A percentile compares a stretch with the other conserved stretches of the same genome.
These are phyloP conservation scores for Dentipellis sp. DNA, from an alignment of 768 basidiomycete genomes.

Conservation along the genomic window DNA sequence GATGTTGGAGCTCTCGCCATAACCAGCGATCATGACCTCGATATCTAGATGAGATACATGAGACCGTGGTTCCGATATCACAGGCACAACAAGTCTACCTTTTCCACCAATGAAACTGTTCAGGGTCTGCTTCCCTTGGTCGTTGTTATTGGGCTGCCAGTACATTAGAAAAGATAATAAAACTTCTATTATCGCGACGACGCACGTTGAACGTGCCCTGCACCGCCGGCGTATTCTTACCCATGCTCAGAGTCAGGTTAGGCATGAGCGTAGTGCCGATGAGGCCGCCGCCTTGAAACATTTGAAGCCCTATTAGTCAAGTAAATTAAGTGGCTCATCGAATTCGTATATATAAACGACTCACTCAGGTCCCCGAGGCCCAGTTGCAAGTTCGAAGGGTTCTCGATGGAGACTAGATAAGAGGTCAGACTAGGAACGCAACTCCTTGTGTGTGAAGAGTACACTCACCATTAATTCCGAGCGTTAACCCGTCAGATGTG, in stretches of 20 bases:
- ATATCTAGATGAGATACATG: conserved; percentile 33
- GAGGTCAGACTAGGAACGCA: conserved; percentile 1
- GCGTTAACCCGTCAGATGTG: conserved; percentile 43
- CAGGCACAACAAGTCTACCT: conserved; percentile 24
- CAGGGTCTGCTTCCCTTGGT: conserved; percentile 50
- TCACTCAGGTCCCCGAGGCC: conserved; percentile 53
- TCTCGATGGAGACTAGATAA: conserved; percentile 44
- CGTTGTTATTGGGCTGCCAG: not conserved
- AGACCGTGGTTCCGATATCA: not conserved
- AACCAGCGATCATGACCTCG: conserved; percentile 47
- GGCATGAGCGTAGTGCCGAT: conserved; percentile 58
- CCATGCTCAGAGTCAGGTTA: conserved; percentile 46
- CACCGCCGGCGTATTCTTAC: conserved; percentile 47
- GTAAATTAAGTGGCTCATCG: not conserved
- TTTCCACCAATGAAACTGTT: conserved; percentile 58
- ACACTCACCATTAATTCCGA: conserved; percentile 46
- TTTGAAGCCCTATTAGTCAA: conserved; percentile 38
- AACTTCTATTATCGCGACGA: not conserved
- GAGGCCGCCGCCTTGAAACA: conserved; percentile 38
- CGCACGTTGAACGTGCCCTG: conserved; percentile 32
- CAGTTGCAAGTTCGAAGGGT: conserved; percentile 61
- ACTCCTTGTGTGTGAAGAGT: not conserved
- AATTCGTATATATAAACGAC: conserved; percentile 16
- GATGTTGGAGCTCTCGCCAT: conserved; percentile 48
- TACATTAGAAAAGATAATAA: conserved; percentile 14